phyloP scores from a whole-genome alignment of 1,284 basidiomycete species.

The Golubevia pallescens region DNA sequence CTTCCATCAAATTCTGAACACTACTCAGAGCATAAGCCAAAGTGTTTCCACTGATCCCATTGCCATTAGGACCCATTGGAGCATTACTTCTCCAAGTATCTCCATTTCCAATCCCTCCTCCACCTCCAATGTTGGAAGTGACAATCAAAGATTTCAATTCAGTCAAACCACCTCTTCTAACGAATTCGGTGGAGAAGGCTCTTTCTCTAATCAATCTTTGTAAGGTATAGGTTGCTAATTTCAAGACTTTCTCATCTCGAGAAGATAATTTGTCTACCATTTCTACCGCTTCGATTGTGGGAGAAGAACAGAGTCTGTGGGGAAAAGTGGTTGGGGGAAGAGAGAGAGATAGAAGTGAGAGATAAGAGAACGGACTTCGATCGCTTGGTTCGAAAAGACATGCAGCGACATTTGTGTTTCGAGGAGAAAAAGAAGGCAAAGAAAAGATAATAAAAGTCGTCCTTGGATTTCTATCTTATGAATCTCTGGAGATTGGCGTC shows the following conservation, averaged over 20 bases:
- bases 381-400: too few relatives aligned
- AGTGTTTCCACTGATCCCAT: background rate
- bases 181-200: constrained; percentile 83
- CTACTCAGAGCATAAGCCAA: constrained; percentile 79
- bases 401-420: too few relatives aligned
- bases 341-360: too few relatives aligned
- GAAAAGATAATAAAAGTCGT: too few relatives aligned
- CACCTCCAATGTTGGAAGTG: constrained; percentile 4
- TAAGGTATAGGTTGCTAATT: constrained; percentile 77
- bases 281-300: constrained; percentile 79
- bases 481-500: too few relatives aligned
- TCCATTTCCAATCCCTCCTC: too few relatives aligned
- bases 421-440: too few relatives aligned
- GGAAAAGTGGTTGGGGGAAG: too few relatives aligned
- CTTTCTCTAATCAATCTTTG: constrained; percentile 89
- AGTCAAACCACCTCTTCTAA: constrained; percentile 73
- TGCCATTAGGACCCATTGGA: too few relatives aligned
- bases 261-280: constrained; percentile 76
- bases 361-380: too few relatives aligned
- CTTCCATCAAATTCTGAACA: constrained; percentile 75
- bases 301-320: constrained; percentile 82
- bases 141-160: constrained; percentile 39
- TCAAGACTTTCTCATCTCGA: constrained; percentile 72
- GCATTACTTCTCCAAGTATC: too few relatives aligned
- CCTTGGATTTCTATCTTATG: too few relatives aligned